Conservation (phyloP, 2,329 filamentous ascomycete genomes). For the Teratosphaeria pseudoeucalypti region DNA sequence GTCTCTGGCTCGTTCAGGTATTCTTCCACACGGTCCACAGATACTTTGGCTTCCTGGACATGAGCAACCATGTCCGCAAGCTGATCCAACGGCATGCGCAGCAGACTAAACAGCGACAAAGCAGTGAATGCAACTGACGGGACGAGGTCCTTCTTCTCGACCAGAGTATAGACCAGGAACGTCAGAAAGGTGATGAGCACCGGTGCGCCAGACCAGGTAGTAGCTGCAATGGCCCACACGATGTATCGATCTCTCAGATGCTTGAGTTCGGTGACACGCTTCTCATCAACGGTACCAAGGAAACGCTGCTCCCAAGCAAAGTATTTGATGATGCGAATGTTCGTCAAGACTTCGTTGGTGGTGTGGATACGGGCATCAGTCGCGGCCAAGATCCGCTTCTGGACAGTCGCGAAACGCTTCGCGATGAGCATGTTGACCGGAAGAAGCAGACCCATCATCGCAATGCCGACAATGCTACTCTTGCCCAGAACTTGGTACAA, state of each 20-base stretch:
- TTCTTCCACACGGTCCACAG: conserved; percentile 89
- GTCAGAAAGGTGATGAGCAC: conserved; percentile 94
- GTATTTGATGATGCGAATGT: conserved; percentile 98
- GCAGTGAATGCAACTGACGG: conserved; percentile 94
- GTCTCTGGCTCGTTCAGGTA: conserved; percentile 92
- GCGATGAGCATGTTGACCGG: conserved; percentile 87
- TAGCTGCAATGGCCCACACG: conserved; percentile 83
- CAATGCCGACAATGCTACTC: conserved; percentile 86
- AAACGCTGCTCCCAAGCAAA: conserved; percentile 98
- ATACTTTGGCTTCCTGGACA: conserved; percentile 94
- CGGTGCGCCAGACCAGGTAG: conserved; percentile 92
- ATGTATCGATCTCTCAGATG: conserved; percentile 75
- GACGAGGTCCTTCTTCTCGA: conserved; percentile 80
- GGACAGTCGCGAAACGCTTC: conserved; percentile 71
- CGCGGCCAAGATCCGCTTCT: conserved; percentile 82
- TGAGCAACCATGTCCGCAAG: conserved; percentile 98
- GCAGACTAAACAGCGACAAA: conserved; percentile 86
- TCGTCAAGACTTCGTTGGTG: conserved; percentile 93
- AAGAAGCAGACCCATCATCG: conserved; percentile 78
- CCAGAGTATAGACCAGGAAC: conserved; percentile 82
- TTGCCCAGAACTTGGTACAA: conserved; percentile 84
- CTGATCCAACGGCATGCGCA: conserved; percentile 88
- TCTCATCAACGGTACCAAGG: conserved; percentile 75
- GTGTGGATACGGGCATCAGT: conserved; percentile 94
- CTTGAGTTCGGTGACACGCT: conserved; percentile 66